Evolutionary conservation across 257 asterid species (phyloP), one percentile per base, ranked within the genome.

Genomic region (Forsythia viridissima): DNA sequence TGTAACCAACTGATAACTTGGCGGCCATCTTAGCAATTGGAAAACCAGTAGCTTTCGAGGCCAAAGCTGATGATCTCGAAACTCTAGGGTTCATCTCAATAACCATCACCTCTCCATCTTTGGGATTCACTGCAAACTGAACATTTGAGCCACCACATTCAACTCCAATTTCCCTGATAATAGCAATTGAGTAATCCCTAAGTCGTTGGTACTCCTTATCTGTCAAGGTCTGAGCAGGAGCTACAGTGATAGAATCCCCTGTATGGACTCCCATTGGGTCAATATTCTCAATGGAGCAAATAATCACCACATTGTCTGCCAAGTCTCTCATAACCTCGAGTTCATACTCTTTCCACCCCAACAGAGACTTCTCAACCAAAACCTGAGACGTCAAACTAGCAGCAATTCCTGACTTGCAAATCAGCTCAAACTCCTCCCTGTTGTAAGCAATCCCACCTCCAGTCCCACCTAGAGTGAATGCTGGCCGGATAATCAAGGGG

Each of bases 1-100:
- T 71, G 82, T 93, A 96, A 38, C 99, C 99, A 61, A 96, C 97
- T 0, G 99, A 96, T 75, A 96, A 81, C 87, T 93, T 96, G 41
- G 99, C 99, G 77, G 99, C 98, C 92, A 96, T 96, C 84, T 96
- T 96, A 16, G 99, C 99, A 71, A 96, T 96, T 5, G 99, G 99
- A 78, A 96, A 96, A 73, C 99, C 99, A 77, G 99, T 93, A 8
- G 99, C 99, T 85, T 96, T 96, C 7, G 99, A 96, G 65, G 99
- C 99, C 88, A 96, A 77, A 57, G 98, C 97, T 7, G 98, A 96
- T 76, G 99, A 96, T 75, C 99, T 91, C 0, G 98, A 93, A 79
- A 96, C 99, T 80, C 99, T 89, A 20, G 98, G 99, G 79, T 96
- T 96, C 99, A 96, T 96, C 91, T 96, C 99, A 61, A 96, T 92